Evolutionary conservation across 805 yeast species (phyloP), one percentile per base, ranked within the genome.

Genomic region (Yamadazyma insecticola): DNA sequence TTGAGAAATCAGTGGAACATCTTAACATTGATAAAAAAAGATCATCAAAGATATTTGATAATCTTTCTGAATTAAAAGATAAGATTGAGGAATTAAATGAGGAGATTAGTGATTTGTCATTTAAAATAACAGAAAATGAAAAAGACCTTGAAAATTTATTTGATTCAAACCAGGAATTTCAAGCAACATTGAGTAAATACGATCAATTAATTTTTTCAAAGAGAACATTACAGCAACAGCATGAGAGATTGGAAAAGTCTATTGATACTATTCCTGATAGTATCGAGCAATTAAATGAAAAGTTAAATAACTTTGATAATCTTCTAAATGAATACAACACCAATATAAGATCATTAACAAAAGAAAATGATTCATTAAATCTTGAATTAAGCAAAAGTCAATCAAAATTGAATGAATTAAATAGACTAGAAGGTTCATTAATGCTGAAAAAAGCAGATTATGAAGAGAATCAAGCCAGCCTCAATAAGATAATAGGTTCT

Each of bases 1-100:
- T 88, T 28, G 79, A 82, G 41, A 87, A 84, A 46, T 77, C 84
- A 13, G 95, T 86, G 0, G 77, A 77, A 31, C 94, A 88, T 53
- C 60, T 87, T 34, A 72, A 75, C 45, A 64, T 70, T 9, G 97
- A 92, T 47, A 76, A 76, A 44, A 78, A 76, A 12, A 69, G 95
- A 24, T 89, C 95, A 0, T 70, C 66, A 16, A 70, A 71, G 27
- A 76, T 81, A 12, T 57, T 66, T 28, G 59, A 63, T 13, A 73
- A 70, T 32, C 56, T 81, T 4, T 49, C 55, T 0, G 58, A 59
- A 5, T 57, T 81, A 19, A 51, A 65, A 13, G 37, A 42, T 0
- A 62, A 70, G 22, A 69, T 81, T 1, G 69, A 66, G 1, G 39
- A 36, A 1, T 76, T 70, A 36, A 61, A 67, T 15, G 50, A 46